Percentiles rank a stretch among this genome's conserved stretches.
Evolutionary conservation across 495 filamentous ascomycete genomes (phyloP).

Genomic region (Amphirosellinia nigrospora): DNA sequence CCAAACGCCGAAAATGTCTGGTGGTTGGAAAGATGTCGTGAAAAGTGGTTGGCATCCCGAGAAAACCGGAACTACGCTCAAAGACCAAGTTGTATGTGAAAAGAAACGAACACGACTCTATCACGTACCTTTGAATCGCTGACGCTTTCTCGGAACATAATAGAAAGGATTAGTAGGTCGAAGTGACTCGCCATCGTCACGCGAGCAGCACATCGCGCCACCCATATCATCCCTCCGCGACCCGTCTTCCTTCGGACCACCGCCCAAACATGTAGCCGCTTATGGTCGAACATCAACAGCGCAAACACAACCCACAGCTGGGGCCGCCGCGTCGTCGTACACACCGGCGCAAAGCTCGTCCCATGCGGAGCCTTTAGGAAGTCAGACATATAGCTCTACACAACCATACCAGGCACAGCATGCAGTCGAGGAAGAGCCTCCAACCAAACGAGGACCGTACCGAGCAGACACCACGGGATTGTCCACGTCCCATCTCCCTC

Average conservation of each 20-base stretch:
- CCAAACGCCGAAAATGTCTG: conserved; percentile 11
- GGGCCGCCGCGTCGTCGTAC: not conserved
- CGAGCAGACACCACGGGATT: conserved; percentile 73
- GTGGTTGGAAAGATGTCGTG: conserved; percentile 47
- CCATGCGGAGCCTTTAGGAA: not conserved
- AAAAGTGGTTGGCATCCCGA: conserved; percentile 54
- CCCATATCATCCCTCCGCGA: conserved; percentile 84
- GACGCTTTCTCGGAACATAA: conserved; percentile 12
- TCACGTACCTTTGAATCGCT: not conserved
- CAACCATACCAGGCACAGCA: conserved; percentile 38
- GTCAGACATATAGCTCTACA: not conserved
- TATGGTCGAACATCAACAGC: conserved; percentile 37
- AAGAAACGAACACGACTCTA: not conserved
- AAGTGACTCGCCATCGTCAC: conserved; percentile 37
- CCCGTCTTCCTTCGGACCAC: conserved; percentile 82
- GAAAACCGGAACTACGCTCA: conserved; percentile 45
- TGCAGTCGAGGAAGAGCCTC: conserved; percentile 7
- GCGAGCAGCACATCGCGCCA: conserved; percentile 56
- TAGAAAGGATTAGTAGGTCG: conserved; percentile 52
- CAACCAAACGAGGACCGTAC: conserved; percentile 69
- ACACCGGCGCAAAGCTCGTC: not conserved
- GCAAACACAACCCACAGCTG: conserved; percentile 41
- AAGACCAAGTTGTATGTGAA: conserved; percentile 48
- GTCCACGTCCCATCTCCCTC: conserved; percentile 69
- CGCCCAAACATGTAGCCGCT: conserved; percentile 65